Evolutionary conservation across 2,329 filamentous ascomycete species (phyloP).

Genomic region (Pleoardoris graminearum): DNA sequence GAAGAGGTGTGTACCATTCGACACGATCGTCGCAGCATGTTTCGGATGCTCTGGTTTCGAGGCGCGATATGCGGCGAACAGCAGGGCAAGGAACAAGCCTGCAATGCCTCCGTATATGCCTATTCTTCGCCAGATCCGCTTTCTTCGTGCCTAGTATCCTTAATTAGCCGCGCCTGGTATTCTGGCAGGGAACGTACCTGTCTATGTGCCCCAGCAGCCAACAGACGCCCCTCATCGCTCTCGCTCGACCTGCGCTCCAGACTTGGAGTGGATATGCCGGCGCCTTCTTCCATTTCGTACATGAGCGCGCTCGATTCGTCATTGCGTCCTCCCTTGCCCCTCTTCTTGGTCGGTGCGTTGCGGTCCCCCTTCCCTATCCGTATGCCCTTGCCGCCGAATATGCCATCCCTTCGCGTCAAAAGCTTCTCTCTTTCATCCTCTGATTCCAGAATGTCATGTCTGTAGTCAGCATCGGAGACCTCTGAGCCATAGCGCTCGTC

Average conservation of each 20-base stretch:
- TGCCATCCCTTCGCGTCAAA: constrained; percentile 37
- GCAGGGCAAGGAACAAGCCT: constrained; percentile 58
- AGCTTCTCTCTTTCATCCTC: constrained; percentile 53
- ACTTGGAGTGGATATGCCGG: constrained; percentile 60
- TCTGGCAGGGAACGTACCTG: constrained; percentile 34
- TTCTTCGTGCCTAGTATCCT: constrained; percentile 30
- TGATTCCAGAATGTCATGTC: constrained; percentile 48
- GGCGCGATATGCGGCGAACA: constrained; percentile 61
- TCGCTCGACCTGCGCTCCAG: constrained; percentile 47
- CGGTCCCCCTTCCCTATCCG: constrained; percentile 34
- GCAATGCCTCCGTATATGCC: constrained; percentile 51
- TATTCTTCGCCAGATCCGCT: constrained; percentile 46
- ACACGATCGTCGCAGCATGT: constrained; percentile 45
- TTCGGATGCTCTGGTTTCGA: constrained; percentile 42
- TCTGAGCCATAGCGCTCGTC: constrained; percentile 41
- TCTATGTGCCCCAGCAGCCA: constrained; percentile 53
- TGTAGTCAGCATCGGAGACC: constrained; percentile 40
- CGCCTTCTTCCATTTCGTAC: constrained; percentile 89
- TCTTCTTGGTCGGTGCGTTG: constrained; percentile 20
- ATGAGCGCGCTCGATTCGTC: constrained; percentile 77
- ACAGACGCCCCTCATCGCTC: constrained; percentile 56
- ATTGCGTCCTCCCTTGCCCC: constrained; percentile 50
- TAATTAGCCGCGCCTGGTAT: constrained; percentile 37
- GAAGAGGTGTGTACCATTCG: constrained; percentile 87
- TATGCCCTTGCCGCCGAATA: constrained; percentile 35